These are phyloP conservation scores for Pseudotsuga menziesii DNA, from an alignment of 75 land plant genomes.

Conservation along the genomic window DNA sequence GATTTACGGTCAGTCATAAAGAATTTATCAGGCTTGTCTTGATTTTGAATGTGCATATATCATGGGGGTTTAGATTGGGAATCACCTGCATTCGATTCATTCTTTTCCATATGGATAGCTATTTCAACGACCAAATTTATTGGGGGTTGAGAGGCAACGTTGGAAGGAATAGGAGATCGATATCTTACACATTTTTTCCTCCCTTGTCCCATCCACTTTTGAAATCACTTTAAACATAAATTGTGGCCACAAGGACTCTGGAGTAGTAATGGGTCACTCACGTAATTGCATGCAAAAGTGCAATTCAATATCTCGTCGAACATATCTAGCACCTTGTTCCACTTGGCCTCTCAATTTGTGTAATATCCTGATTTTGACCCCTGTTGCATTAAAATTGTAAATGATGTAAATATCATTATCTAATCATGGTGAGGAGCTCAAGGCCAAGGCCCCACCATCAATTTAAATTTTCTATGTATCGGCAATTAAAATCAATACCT, in stretches of 20 bases:
- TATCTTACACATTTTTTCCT: constrained; percentile 76
- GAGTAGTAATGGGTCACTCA: constrained; percentile 67
- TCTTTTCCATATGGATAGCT: constrained; percentile 74
- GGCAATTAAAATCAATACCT: no score
- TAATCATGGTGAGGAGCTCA: no score
- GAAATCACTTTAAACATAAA: constrained; percentile 87
- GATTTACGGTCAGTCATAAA: constrained; percentile 78
- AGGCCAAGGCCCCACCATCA: no score
- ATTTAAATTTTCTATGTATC: no score
- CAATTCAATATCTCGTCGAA: constrained; percentile 59
- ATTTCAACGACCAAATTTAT: constrained; percentile 70
- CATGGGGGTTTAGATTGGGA: constrained; percentile 20
- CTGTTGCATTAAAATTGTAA: no score
- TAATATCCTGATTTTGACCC: no score
- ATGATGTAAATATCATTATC: no score
- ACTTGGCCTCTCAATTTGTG: constrained; percentile 11
- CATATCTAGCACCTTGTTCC: constrained; percentile 27
- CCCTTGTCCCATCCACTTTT: constrained; percentile 74
- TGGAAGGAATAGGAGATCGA: constrained; percentile 54
- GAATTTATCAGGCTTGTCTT: constrained; percentile 77
- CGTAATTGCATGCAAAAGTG: constrained; percentile 57
- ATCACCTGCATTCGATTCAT: constrained; percentile 14
- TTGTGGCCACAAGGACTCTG: constrained; percentile 98
- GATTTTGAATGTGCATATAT: constrained; percentile 44
- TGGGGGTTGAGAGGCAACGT: constrained; percentile 65